Conservation (phyloP, 169 alveolate species). For the Plasmodium berghei region DNA sequence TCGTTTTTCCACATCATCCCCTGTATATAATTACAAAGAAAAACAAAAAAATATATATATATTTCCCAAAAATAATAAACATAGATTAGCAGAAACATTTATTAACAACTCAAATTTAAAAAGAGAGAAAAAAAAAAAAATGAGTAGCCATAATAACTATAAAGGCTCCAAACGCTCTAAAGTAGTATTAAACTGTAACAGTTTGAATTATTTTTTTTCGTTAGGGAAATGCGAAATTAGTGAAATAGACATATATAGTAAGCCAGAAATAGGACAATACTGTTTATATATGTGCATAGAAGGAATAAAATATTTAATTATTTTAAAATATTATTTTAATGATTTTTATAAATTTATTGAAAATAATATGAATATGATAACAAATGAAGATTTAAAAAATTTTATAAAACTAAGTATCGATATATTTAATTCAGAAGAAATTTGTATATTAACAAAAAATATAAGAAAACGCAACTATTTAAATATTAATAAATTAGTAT, state of each 20-base stretch:
- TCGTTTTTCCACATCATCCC: not conserved
- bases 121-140: not conserved
- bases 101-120: not conserved
- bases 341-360: not conserved
- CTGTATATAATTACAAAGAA: not conserved
- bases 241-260: slow-evolving; percentile 15
- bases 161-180: not conserved
- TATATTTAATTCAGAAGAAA: not conserved
- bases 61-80: not conserved
- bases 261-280: slow-evolving; percentile 25
- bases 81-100: not conserved
- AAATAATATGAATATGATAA: not conserved
- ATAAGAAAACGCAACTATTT: slow-evolving; percentile 1
- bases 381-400: slow-evolving; percentile 1
- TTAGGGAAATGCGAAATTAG: slow-evolving; percentile 23
- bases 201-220: slow-evolving; percentile 19
- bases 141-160: not conserved
- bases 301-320: slow-evolving; percentile 25
- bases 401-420: slow-evolving; percentile 9
- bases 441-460: slow-evolving; percentile 7
- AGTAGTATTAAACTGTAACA: not conserved
- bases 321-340: slow-evolving; percentile 31
- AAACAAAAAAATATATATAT: not conserved
- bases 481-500: slow-evolving; percentile 13
- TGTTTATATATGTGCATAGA: slow-evolving; percentile 41